These are phyloP conservation scores for Citeromyces nyonsensis DNA, from an alignment of 805 yeast genomes.

Conservation along the genomic window DNA sequence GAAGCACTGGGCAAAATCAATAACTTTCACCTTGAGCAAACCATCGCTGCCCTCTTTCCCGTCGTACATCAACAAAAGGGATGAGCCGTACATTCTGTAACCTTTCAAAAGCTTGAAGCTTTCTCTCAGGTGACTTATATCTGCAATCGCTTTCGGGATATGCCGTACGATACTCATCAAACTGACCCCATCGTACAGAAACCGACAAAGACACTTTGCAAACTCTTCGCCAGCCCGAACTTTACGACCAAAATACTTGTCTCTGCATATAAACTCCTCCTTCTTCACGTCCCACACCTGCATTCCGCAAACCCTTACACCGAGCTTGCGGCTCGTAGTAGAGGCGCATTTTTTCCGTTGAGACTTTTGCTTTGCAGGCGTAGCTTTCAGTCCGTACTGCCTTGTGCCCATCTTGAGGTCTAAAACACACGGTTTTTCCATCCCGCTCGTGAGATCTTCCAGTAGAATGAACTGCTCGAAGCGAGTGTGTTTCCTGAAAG, in stretches of 20 bases:
- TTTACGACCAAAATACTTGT: constrained; percentile 85
- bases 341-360: constrained; percentile 68
- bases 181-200: constrained; percentile 61
- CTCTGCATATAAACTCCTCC: constrained; percentile 46
- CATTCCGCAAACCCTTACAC: constrained; percentile 91
- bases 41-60: constrained; percentile 23
- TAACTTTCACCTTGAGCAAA: constrained; percentile 41
- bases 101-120: constrained; percentile 46
- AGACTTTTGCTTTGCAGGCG: constrained; percentile 49
- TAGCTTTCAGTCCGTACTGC: constrained; percentile 94
- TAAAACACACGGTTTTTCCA: constrained; percentile 77
- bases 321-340: constrained; percentile 72
- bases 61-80: constrained; percentile 80
- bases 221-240: constrained; percentile 63
- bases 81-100: constrained; percentile 85
- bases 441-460: constrained; percentile 80
- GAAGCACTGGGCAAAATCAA: constrained; percentile 92
- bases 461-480: constrained; percentile 73
- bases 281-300: constrained; percentile 53
- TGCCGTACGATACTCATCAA: constrained; percentile 44
- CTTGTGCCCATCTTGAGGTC: constrained; percentile 98
- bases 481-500: constrained; percentile 27
- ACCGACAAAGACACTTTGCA: constrained; percentile 57
- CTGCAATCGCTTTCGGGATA: constrained; percentile 49
- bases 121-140: constrained; percentile 38